These are phyloP conservation scores for Myochromella boudieri DNA, from an alignment of 768 basidiomycete genomes.

Conservation along the genomic window DNA sequence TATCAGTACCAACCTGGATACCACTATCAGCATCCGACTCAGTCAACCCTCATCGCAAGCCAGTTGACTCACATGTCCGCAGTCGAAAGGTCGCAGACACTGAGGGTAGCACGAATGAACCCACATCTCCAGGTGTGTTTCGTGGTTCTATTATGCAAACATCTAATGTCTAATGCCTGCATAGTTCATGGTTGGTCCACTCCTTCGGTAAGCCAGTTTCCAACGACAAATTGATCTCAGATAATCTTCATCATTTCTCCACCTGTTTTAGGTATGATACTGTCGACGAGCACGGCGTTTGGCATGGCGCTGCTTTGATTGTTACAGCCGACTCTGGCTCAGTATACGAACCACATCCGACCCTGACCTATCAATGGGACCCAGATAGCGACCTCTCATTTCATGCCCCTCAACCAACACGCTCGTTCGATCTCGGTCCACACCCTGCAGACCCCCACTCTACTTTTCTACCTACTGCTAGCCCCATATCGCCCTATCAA, in stretches of 20 bases:
- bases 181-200: slow-evolving; percentile 87
- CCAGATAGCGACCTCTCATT: slow-evolving; percentile 37
- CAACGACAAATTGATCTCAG: slow-evolving; percentile 1
- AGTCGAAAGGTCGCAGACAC: slow-evolving; percentile 61
- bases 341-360: slow-evolving; percentile 72
- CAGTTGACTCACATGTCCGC: slow-evolving; percentile 54
- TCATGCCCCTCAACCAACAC: slow-evolving; percentile 16
- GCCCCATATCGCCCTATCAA: slow-evolving; percentile 15
- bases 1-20: slow-evolving; percentile 7
- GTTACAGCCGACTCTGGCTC: slow-evolving; percentile 86
- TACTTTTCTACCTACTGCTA: slow-evolving; percentile 33
- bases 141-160: slow-evolving; percentile 1
- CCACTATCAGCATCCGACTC: slow-evolving; percentile 21
- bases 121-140: slow-evolving; percentile 67
- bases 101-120: slow-evolving; percentile 65
- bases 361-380: slow-evolving; percentile 73
- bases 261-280: slow-evolving; percentile 96
- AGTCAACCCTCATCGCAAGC: slow-evolving; percentile 32
- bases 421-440: slow-evolving; percentile 59
- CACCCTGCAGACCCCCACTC: slow-evolving; percentile 78
- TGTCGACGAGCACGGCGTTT: slow-evolving; percentile 70
- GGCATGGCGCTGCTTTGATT: slow-evolving; percentile 86
- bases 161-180: background rate
- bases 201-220: slow-evolving; percentile 48
- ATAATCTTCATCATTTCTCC: no score